These are phyloP conservation scores for Russula earlei DNA, from an alignment of 768 basidiomycete genomes.

Conservation along the genomic window DNA sequence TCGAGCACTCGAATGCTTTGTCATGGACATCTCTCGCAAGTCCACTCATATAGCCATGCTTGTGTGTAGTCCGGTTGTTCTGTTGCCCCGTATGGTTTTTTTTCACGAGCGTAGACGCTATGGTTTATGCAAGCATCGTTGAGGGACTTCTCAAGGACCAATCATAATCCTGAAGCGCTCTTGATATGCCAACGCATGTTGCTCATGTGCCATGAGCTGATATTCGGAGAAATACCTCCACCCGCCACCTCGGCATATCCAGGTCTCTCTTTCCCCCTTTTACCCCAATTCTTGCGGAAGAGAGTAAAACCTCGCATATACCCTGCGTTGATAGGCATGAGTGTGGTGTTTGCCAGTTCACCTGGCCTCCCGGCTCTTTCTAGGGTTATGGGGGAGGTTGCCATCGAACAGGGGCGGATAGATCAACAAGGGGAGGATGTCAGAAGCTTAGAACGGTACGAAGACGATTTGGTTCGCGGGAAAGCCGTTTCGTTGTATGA, in stretches of 20 bases:
- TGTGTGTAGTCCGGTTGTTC: constrained; percentile 42
- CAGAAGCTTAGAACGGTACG: constrained; percentile 40
- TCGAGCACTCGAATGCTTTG: constrained; percentile 88
- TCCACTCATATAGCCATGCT: constrained; percentile 95
- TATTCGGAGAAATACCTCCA: constrained; percentile 79
- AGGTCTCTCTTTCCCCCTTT: constrained; percentile 40
- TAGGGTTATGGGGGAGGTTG: constrained; percentile 69
- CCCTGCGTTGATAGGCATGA: constrained; percentile 78
- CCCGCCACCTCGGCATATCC: constrained; percentile 61
- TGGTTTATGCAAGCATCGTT: constrained; percentile 99
- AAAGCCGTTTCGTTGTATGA: constrained; percentile 18
- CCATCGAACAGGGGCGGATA: constrained; percentile 80
- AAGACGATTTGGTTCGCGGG: constrained; percentile 33
- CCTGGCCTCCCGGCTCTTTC: constrained; percentile 71
- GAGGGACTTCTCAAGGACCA: constrained; percentile 56
- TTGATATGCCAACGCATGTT: constrained; percentile 85
- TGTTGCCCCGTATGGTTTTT: constrained; percentile 17
- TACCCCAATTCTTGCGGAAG: constrained; percentile 41
- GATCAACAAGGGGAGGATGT: constrained; percentile 48
- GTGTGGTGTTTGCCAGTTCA: constrained; percentile 65
- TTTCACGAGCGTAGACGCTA: constrained; percentile 51
- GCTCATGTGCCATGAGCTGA: constrained; percentile 90
- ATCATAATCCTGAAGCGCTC: constrained; percentile 68
- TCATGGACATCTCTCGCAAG: constrained; percentile 77
- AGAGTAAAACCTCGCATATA: constrained; percentile 66